phyloP scores from a whole-genome alignment of 108 stramenopile genomes.

The Skeletonema costatum region DNA sequence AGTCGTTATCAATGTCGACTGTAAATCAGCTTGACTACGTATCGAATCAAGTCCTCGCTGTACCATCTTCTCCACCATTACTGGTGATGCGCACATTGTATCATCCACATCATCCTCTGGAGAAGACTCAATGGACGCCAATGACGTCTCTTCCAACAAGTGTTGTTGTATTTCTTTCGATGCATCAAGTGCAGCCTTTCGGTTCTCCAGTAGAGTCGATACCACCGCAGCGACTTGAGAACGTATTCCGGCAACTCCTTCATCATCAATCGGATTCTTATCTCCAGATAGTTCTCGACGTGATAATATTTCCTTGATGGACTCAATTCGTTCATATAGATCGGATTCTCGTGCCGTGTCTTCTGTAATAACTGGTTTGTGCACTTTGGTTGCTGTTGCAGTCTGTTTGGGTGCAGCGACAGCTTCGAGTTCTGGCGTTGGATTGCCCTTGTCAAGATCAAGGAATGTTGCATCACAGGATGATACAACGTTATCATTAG shows the following conservation, averaged over 20 bases:
- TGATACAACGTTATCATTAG: neutral
- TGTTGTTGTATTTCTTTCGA: constrained; percentile 4
- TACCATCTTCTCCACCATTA: constrained; percentile 32
- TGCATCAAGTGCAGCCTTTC: neutral
- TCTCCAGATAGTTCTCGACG: neutral
- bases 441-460: neutral
- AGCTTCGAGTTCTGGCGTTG: constrained; percentile 14
- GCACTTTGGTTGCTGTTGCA: neutral
- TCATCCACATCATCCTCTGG: constrained; percentile 3
- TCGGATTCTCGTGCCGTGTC: constrained; percentile 43
- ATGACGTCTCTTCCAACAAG: constrained; percentile 11
- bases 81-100: constrained; percentile 20
- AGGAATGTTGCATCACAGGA: constrained; percentile 24
- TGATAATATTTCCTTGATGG: constrained; percentile 23
- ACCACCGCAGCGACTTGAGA: neutral
- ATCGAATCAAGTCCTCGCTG: constrained; percentile 28
- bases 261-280: constrained; percentile 9
- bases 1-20: constrained; percentile 4
- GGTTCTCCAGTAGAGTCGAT: neutral
- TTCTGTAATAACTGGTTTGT: constrained; percentile 1
- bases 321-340: constrained; percentile 26
- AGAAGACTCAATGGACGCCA: neutral
- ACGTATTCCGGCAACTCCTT: constrained; percentile 12
- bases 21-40: constrained; percentile 26
- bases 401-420: neutral